Evolutionary conservation across 148 eudicot genomes (phyloP).

Genomic region (Cornus kousa): DNA sequence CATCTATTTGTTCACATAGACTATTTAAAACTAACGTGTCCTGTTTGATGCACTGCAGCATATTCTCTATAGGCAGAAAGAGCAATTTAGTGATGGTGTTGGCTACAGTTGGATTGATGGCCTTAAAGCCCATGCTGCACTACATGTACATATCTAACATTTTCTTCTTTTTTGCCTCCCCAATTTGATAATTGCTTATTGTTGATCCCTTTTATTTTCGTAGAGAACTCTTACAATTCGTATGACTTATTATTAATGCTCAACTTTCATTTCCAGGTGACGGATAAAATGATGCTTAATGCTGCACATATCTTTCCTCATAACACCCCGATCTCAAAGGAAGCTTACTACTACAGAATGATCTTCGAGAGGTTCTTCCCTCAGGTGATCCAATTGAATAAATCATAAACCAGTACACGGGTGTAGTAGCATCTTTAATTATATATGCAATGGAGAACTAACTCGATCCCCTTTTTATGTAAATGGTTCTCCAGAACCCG

Average conservation of each 20-base stretch:
- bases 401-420: not conserved
- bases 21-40: not conserved
- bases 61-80: conserved; percentile 89
- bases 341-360: conserved; percentile 83
- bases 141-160: conserved; percentile 34
- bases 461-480: not conserved
- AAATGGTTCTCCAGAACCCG: conserved; percentile 51
- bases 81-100: conserved; percentile 98
- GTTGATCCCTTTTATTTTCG: not conserved
- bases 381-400: conserved; percentile 41
- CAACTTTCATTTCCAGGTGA: conserved; percentile 47
- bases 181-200: not conserved
- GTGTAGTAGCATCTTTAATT: not conserved
- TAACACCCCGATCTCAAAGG: conserved; percentile 82
- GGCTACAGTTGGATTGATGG: conserved; percentile 99
- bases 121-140: conserved; percentile 78
- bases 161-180: too few species aligned
- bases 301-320: conserved; percentile 72
- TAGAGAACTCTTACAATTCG: too few species aligned
- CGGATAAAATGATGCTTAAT: conserved; percentile 75
- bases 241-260: not conserved
- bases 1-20: not conserved
- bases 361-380: conserved; percentile 86
- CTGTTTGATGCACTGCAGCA: conserved; percentile 51
- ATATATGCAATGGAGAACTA: not conserved